phyloP scores from a whole-genome alignment of 2,329 filamentous ascomycete genomes.

The Trichoderma gracile region DNA sequence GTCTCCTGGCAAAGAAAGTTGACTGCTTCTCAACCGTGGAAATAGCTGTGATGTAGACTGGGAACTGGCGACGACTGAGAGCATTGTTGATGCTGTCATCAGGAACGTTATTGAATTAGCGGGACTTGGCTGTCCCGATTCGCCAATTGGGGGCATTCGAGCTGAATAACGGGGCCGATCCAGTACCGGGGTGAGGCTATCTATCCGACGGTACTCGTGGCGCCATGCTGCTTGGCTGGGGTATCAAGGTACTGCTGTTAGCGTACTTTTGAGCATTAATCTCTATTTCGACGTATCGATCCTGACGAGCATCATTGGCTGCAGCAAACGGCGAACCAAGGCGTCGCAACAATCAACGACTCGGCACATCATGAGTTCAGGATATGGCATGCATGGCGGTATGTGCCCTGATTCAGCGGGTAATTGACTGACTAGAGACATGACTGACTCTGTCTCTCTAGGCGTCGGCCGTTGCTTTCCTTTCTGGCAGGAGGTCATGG shows the following conservation, averaged over 20 bases:
- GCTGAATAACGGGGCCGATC: neutral
- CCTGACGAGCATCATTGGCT: constrained; percentile 17
- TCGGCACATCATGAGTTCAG: constrained; percentile 67
- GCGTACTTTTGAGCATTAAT: neutral
- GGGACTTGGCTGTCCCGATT: constrained; percentile 1
- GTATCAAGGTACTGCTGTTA: neutral
- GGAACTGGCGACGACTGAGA: neutral
- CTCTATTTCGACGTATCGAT: constrained; percentile 20
- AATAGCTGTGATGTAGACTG: neutral
- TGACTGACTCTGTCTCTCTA: constrained; percentile 37
- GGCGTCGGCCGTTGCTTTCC: constrained; percentile 84
- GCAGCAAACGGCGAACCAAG: constrained; percentile 25
- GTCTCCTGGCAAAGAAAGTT: constrained; percentile 12
- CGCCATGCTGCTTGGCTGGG: rapidly evolving
- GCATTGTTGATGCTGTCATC: constrained; percentile 21
- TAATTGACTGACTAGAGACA: neutral
- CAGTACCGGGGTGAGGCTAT: neutral
- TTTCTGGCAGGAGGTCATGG: constrained; percentile 99
- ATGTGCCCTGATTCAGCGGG: constrained; percentile 39
- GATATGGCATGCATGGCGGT: constrained; percentile 81
- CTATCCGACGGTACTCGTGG: neutral
- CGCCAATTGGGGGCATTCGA: constrained; percentile 15
- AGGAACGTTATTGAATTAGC: constrained; percentile 20
- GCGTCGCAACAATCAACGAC: constrained; percentile 32
- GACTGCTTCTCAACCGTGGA: neutral